Conservation (phyloP, 2,329 filamentous ascomycete species). For the Colletotrichum orbiculare region DNA sequence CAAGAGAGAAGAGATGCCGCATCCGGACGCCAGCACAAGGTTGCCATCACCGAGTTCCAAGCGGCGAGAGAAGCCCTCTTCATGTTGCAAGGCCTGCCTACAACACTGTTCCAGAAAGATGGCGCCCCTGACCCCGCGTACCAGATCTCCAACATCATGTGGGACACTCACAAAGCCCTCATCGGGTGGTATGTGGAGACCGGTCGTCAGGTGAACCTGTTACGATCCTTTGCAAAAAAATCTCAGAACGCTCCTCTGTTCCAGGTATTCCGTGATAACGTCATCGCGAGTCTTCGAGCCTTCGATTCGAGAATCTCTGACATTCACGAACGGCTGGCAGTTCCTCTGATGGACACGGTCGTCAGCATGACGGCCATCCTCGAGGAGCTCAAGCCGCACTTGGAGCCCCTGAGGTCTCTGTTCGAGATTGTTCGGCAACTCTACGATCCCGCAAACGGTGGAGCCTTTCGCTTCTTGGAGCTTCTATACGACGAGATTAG, state of each 20-base stretch:
- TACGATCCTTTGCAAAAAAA: conserved; percentile 57
- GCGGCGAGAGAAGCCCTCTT: conserved; percentile 67
- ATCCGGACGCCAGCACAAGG: conserved; percentile 29
- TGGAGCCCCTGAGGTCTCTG: conserved; percentile 69
- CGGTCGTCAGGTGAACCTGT: conserved; percentile 55
- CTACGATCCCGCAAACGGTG: conserved; percentile 57
- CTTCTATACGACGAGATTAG: conserved; percentile 78
- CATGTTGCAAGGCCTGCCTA: conserved; percentile 85
- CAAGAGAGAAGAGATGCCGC: conserved; percentile 6
- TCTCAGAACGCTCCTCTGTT: conserved; percentile 67
- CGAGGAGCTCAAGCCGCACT: conserved; percentile 63
- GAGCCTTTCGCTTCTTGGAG: conserved; percentile 81
- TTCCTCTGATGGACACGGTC: conserved; percentile 61
- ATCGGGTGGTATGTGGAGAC: conserved; percentile 59
- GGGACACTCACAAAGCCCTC: conserved; percentile 62
- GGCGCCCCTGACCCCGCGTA: conserved; percentile 53
- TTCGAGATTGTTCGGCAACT: conserved; percentile 71
- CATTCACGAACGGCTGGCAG: conserved; percentile 71
- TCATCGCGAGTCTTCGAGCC: conserved; percentile 64
- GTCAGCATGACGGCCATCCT: conserved; percentile 76
- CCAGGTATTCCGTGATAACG: conserved; percentile 76
- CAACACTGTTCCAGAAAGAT: conserved; percentile 71
- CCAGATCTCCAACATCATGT: conserved; percentile 60
- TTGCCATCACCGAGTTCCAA: conserved; percentile 34
- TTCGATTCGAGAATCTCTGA: conserved; percentile 70